Evolutionary conservation across 257 asterid genomes (phyloP).

Genomic region (Plantago elongata): DNA sequence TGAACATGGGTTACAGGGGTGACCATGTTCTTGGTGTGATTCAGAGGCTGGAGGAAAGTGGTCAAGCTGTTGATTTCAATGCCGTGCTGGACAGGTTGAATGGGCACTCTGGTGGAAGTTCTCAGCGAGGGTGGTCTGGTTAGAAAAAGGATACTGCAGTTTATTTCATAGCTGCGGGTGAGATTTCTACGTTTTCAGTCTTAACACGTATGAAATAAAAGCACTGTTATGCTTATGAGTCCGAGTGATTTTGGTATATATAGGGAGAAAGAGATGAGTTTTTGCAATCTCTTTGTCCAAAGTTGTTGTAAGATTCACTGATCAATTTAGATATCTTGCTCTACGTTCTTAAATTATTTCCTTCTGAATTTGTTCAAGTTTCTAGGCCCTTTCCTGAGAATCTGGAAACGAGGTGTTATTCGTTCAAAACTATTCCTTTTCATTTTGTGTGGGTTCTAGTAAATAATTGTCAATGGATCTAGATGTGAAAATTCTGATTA

Average conservation of each 20-base stretch:
- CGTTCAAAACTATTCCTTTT: no score
- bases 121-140: constrained; percentile 86
- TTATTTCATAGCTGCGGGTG: not conserved
- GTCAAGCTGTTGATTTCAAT: constrained; percentile 80
- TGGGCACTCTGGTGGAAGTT: constrained; percentile 68
- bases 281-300: constrained; percentile 14
- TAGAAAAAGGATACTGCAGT: constrained; percentile 15
- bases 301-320: not conserved
- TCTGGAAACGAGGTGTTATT: no score
- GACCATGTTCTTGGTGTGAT: constrained; percentile 69
- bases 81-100: constrained; percentile 77
- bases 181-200: not conserved
- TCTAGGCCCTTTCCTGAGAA: no score
- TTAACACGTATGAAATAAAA: constrained; percentile 10
- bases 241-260: constrained; percentile 2
- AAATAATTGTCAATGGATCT: no score
- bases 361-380: not conserved
- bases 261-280: constrained; percentile 12
- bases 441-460: no score
- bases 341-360: not conserved
- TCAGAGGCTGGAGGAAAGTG: constrained; percentile 88
- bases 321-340: not conserved
- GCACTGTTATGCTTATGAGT: not conserved
- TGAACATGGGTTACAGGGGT: constrained; percentile 82
- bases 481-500: no score